Percentiles rank a stretch among this genome's conserved stretches.
These are phyloP conservation scores for Carex pumila DNA, from an alignment of 176 grass and related monocot species.

Conservation along the genomic window DNA sequence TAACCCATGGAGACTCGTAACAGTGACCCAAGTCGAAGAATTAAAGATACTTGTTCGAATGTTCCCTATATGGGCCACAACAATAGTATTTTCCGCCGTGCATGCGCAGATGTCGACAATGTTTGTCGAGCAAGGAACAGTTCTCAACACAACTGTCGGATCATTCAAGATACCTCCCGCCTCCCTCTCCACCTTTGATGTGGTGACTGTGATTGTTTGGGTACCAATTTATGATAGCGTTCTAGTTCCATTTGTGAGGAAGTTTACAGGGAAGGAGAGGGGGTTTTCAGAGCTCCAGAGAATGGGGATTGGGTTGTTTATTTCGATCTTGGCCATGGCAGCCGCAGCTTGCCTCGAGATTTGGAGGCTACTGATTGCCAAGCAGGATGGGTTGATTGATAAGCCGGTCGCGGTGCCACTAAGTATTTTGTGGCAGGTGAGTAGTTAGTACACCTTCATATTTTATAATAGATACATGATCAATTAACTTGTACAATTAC, in stretches of 20 bases:
- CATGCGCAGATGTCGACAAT: constrained; percentile 81
- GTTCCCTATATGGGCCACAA: constrained; percentile 80
- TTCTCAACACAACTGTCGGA: constrained; percentile 56
- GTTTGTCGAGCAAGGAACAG: constrained; percentile 92
- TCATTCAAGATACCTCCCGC: constrained; percentile 82
- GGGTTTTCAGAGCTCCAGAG: constrained; percentile 71
- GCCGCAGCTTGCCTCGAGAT: constrained; percentile 63
- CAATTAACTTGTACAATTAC: background rate
- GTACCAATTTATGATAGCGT: constrained; percentile 62
- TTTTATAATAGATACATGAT: background rate
- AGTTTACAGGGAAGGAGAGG: constrained; percentile 68
- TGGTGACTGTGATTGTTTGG: constrained; percentile 67
- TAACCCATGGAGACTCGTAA: constrained; percentile 64
- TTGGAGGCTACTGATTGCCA: constrained; percentile 49
- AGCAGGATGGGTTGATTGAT: constrained; percentile 39
- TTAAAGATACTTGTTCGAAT: constrained; percentile 77
- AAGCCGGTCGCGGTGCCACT: constrained; percentile 53
- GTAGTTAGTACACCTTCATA: background rate
- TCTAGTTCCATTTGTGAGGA: constrained; percentile 64
- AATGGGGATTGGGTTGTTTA: constrained; percentile 76
- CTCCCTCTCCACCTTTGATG: constrained; percentile 78
- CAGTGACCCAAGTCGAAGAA: constrained; percentile 84
- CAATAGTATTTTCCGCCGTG: constrained; percentile 72
- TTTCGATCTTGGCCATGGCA: constrained; percentile 71
- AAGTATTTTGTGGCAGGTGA: constrained; percentile 72